Percentiles rank a stretch among this genome's conserved stretches.
Conservation (phyloP, 805 yeast genomes). For the Ogataea siamensis region DNA sequence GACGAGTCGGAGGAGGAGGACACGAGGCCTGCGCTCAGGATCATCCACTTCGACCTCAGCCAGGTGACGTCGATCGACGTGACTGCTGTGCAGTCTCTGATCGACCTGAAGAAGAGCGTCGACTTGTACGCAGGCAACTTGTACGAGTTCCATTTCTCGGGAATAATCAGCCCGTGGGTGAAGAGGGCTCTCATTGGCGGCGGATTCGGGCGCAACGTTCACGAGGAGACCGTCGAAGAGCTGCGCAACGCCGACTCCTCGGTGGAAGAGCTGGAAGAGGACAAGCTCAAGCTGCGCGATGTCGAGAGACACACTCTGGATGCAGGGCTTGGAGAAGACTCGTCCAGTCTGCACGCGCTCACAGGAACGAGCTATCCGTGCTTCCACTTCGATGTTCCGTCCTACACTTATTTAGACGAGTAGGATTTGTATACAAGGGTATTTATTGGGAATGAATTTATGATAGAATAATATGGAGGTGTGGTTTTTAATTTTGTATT, state of each 20-base stretch:
- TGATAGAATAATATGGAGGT: neutral
- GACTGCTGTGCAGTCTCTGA: slow-evolving; percentile 74
- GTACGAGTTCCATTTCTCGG: slow-evolving; percentile 87
- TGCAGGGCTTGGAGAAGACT: slow-evolving; percentile 19
- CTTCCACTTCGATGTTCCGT: slow-evolving; percentile 77
- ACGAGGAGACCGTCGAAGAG: slow-evolving; percentile 14
- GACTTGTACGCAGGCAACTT: slow-evolving; percentile 74
- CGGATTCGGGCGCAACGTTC: slow-evolving; percentile 60
- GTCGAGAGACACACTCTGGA: slow-evolving; percentile 20
- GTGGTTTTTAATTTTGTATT: slow-evolving; percentile 1
- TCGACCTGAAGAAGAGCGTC: slow-evolving; percentile 71
- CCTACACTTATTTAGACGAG: slow-evolving; percentile 34
- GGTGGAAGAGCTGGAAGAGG: slow-evolving; percentile 34
- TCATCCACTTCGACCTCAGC: slow-evolving; percentile 79
- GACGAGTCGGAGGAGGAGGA: slow-evolving; percentile 29
- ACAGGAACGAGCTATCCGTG: slow-evolving; percentile 67
- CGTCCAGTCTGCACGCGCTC: slow-evolving; percentile 41
- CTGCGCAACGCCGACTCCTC: slow-evolving; percentile 13
- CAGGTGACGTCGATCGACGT: slow-evolving; percentile 74
- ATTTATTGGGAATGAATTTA: neutral
- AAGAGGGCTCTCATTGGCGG: slow-evolving; percentile 69
- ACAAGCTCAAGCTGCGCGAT: slow-evolving; percentile 18
- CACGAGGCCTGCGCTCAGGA: slow-evolving; percentile 61
- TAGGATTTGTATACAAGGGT: slow-evolving; percentile 8
- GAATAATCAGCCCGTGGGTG: slow-evolving; percentile 84